A percentile compares a stretch with the other conserved stretches of the same genome.
These are phyloP conservation scores for Phascolomyces articulosus DNA, from an alignment of 371 early-diverging fungal genomes.

Conservation along the genomic window DNA sequence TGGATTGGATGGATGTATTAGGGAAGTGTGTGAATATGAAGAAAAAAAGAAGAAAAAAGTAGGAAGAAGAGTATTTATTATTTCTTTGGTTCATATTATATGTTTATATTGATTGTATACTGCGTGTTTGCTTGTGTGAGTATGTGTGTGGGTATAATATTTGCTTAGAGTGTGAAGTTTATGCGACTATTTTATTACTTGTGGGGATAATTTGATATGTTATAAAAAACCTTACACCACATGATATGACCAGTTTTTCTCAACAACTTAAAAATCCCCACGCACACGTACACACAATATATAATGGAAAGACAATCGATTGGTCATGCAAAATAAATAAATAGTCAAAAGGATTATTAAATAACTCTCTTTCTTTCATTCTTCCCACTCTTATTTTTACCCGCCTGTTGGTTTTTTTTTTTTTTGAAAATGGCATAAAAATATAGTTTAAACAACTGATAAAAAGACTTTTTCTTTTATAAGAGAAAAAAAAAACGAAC, in stretches of 20 bases:
- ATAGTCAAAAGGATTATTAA: too few relatives aligned
- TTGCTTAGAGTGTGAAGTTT: slow-evolving; percentile 3
- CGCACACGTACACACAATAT: not conserved
- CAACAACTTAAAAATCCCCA: slow-evolving; percentile 3
- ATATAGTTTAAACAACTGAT: not conserved
- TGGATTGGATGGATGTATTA: too few relatives aligned
- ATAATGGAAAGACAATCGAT: too few relatives aligned
- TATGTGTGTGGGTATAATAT: slow-evolving; percentile 5
- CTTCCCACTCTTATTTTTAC: not conserved
- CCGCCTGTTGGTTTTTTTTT: not conserved
- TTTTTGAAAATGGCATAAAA: not conserved
- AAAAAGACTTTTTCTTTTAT: too few relatives aligned
- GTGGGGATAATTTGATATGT: not conserved
- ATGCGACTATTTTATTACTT: slow-evolving; percentile 1
- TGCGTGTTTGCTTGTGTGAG: not conserved
- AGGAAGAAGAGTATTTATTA: too few relatives aligned
- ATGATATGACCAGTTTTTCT: not conserved
- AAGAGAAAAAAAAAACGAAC: too few relatives aligned
- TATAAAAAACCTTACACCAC: slow-evolving; percentile 1
- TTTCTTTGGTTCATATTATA: too few relatives aligned
- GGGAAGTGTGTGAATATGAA: too few relatives aligned
- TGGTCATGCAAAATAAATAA: not conserved
- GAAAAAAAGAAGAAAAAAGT: not conserved
- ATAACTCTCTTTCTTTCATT: not conserved
- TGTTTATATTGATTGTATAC: too few relatives aligned